Evolutionary conservation across 202 grass and related monocot species (phyloP).

Genomic region (Thinopyrum obtusiflorum): DNA sequence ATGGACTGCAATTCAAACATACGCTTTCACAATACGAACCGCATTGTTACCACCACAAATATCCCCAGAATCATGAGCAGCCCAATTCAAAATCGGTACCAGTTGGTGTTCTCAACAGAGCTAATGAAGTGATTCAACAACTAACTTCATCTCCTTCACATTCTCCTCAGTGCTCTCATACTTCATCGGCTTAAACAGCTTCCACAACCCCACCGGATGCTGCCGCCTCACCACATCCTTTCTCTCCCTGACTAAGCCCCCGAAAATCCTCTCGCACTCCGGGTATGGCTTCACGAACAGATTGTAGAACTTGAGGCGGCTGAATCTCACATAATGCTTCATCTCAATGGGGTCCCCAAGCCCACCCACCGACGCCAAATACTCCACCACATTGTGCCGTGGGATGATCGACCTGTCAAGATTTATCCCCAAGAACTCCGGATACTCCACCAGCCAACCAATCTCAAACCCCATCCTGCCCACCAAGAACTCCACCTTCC

Average conservation of each 20-base stretch:
- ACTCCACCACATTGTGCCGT: constrained; percentile 66
- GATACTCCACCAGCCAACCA: constrained; percentile 67
- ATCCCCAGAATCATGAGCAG: not conserved
- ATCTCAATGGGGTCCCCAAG: constrained; percentile 67
- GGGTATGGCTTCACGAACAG: constrained; percentile 90
- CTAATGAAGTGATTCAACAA: constrained; percentile 54
- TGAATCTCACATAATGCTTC: constrained; percentile 80
- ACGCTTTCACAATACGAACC: not conserved
- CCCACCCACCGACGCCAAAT: constrained; percentile 41
- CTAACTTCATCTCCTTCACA: constrained; percentile 58
- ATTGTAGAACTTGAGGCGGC: constrained; percentile 72
- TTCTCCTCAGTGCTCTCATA: constrained; percentile 46
- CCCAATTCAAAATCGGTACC: not conserved
- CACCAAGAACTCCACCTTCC: constrained; percentile 73
- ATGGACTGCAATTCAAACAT: not conserved
- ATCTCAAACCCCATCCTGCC: constrained; percentile 54
- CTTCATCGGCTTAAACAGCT: constrained; percentile 64
- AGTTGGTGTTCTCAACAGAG: not conserved
- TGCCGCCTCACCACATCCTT: constrained; percentile 27
- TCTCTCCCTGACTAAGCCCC: constrained; percentile 26
- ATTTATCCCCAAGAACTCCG: constrained; percentile 75
- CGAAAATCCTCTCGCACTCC: constrained; percentile 75
- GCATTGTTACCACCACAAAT: not conserved
- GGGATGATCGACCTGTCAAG: constrained; percentile 76
- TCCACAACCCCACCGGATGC: constrained; percentile 64